These are phyloP conservation scores for Puccinia novopanici DNA, from an alignment of 1,284 basidiomycete species.

Conservation along the genomic window DNA sequence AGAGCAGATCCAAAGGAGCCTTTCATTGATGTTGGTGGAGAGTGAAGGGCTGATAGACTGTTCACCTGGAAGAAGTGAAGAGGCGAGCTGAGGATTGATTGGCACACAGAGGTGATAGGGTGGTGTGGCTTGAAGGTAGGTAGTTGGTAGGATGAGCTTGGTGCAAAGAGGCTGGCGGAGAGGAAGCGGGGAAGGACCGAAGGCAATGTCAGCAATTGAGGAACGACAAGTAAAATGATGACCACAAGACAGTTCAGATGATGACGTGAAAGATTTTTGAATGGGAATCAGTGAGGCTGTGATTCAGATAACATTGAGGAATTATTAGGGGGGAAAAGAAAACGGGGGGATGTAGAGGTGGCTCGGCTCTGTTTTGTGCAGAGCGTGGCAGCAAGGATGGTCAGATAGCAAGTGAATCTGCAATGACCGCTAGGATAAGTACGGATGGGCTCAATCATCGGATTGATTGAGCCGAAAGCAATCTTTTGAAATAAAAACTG, in stretches of 20 bases:
- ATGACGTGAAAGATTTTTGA: not conserved
- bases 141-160: constrained; percentile 25
- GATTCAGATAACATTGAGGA: not conserved
- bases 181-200: not conserved
- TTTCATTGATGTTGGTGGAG: constrained; percentile 48
- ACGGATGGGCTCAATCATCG: not conserved
- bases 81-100: constrained; percentile 16
- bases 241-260: not conserved
- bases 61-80: not conserved
- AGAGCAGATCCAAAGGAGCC: constrained; percentile 41
- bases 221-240: not conserved
- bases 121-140: not conserved
- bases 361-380: not conserved
- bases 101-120: not conserved
- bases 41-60: not conserved
- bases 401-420: not conserved
- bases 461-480: too few species aligned
- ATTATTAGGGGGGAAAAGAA: not conserved
- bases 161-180: not conserved
- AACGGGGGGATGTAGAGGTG: not conserved
- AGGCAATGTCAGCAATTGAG: not conserved
- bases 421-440: not conserved
- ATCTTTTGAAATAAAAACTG: too few species aligned
- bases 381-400: not conserved
- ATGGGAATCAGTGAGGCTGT: too few species aligned